A percentile compares a stretch with the other conserved stretches of the same genome.
phyloP scores from a whole-genome alignment of 2,329 filamentous ascomycete species.

The Trichoderma polysporum region DNA sequence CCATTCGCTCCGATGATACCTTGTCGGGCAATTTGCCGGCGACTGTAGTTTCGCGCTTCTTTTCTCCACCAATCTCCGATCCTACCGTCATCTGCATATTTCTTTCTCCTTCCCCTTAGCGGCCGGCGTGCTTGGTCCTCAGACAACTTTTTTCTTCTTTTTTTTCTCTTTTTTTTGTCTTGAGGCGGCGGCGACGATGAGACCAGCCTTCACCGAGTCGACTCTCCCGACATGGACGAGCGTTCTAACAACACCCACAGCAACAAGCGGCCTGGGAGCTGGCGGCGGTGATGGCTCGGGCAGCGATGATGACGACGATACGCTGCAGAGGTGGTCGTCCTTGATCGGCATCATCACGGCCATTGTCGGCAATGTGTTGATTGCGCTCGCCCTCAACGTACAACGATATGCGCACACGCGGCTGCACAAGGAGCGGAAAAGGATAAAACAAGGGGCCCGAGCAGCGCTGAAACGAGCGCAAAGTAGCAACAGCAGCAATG shows the following conservation, averaged over 20 bases:
- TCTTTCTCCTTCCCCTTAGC: conserved; percentile 22
- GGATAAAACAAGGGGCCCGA: conserved; percentile 54
- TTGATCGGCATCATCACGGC: conserved; percentile 93
- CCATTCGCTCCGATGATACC: conserved; percentile 20
- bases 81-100: conserved; percentile 5
- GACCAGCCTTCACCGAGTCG: conserved; percentile 27
- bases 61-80: conserved; percentile 19
- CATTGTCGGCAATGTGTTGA: conserved; percentile 88
- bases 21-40: conserved; percentile 10
- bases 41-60: conserved; percentile 17
- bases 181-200: conserved; percentile 28
- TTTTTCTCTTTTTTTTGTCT: not conserved
- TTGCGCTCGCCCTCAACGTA: conserved; percentile 92
- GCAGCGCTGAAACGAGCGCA: conserved; percentile 51
- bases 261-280: conserved; percentile 1
- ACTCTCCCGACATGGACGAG: conserved; percentile 26
- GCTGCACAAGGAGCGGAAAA: conserved; percentile 68
- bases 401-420: conserved; percentile 93
- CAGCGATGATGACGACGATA: conserved; percentile 40
- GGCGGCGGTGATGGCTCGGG: conserved; percentile 24
- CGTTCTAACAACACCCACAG: conserved; percentile 10
- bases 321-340: conserved; percentile 76
- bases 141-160: conserved; percentile 17
- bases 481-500: conserved; percentile 21
- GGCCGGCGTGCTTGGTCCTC: conserved; percentile 24